phyloP scores from a whole-genome alignment of 2,329 filamentous ascomycete species.

The Neocatenulostroma microsporum region DNA sequence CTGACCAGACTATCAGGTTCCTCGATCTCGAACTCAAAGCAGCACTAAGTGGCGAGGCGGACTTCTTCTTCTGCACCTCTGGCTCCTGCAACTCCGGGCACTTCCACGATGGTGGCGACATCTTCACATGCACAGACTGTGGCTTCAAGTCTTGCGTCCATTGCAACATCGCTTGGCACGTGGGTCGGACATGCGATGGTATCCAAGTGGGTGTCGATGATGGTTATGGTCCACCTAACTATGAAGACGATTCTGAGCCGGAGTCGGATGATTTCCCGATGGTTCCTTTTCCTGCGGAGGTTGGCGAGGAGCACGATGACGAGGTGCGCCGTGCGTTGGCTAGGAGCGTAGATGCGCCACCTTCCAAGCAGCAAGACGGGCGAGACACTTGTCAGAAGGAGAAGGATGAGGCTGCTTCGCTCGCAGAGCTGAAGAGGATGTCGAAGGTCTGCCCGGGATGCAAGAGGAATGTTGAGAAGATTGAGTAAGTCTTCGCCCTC shows the following conservation, averaged over 20 bases:
- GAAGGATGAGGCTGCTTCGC: slow-evolving; percentile 7
- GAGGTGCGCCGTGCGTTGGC: no score
- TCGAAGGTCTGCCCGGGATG: slow-evolving; percentile 20
- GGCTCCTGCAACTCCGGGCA: slow-evolving; percentile 17
- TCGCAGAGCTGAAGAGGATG: slow-evolving; percentile 5
- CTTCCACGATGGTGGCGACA: slow-evolving; percentile 16
- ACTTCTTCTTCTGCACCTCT: slow-evolving; percentile 18
- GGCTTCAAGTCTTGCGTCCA: slow-evolving; percentile 14
- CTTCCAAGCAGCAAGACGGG: no score
- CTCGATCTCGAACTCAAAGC: slow-evolving; percentile 11
- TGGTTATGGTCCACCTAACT: no score
- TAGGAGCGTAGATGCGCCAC: no score
- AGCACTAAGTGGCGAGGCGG: slow-evolving; percentile 7
- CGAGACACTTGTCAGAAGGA: no score
- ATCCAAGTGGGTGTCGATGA: no score
- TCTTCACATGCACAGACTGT: slow-evolving; percentile 21
- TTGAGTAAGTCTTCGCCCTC: slow-evolving; percentile 8
- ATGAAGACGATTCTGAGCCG: no score
- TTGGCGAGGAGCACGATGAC: no score
- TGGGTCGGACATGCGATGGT: slow-evolving; percentile 16
- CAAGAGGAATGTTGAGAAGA: slow-evolving; percentile 16
- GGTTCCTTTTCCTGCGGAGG: no score
- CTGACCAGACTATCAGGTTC: no score
- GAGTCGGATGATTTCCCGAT: no score
- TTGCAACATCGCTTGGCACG: slow-evolving; percentile 19